These are phyloP conservation scores for Platanthera guangdongensis DNA, from an alignment of 106 monocot genomes.

Conservation along the genomic window DNA sequence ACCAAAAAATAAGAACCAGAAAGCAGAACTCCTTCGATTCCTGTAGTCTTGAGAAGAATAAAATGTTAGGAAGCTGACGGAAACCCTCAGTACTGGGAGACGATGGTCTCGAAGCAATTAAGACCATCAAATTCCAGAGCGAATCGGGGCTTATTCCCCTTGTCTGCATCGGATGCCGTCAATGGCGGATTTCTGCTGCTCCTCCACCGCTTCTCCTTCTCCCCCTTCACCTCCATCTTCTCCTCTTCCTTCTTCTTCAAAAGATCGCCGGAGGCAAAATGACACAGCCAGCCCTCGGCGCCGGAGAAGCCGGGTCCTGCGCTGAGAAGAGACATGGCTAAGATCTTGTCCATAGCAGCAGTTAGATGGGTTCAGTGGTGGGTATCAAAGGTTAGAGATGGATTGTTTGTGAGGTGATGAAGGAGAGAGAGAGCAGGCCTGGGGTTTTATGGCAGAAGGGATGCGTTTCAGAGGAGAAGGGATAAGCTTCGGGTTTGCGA, in stretches of 20 bases:
- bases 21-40: not conserved
- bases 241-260: not conserved
- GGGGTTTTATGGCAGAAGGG: not conserved
- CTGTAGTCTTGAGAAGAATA: not conserved
- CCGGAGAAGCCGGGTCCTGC: constrained; percentile 7
- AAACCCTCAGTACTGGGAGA: constrained; percentile 9
- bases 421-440: not conserved
- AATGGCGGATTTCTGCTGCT: not conserved
- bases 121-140: constrained; percentile 37
- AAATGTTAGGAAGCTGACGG: not conserved
- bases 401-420: not conserved
- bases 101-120: constrained; percentile 35
- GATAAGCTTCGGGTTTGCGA: not conserved
- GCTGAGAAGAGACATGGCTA: constrained; percentile 31
- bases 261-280: not conserved
- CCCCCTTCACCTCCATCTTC: constrained; percentile 10
- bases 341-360: constrained; percentile 22
- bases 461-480: not conserved
- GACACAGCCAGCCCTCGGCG: not conserved
- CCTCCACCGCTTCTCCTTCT: constrained; percentile 4
- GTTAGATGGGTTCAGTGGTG: not conserved
- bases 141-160: constrained; percentile 16
- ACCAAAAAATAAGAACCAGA: too few species aligned
- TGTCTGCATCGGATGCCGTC: not conserved
- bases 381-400: not conserved